Base-by-base conservation (phyloP, 108 stramenopile genomes). In the Skeletonema potamos region DNA sequence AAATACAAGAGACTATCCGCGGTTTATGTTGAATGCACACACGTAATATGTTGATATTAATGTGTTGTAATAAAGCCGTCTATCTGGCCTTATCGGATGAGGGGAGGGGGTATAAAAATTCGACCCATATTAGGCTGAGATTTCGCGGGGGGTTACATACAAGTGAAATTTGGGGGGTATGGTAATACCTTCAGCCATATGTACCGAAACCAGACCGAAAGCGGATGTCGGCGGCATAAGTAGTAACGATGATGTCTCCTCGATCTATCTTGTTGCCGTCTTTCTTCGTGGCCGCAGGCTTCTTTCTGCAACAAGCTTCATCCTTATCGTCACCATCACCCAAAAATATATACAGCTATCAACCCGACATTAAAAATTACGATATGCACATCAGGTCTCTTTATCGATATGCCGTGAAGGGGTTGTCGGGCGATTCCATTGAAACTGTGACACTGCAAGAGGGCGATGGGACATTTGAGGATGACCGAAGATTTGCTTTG, bases 401-500 rank as follows among this genome's bases (percentile, higher is more conserved):
- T 28, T 66, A 83, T 65, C 73, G 87, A 44, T 80, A 88, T 61
- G 82, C 87, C 9, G 81, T 86, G 55, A 88, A 88, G 69, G 87
- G 87, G 28, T 58, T 88, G 8, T 72, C 72, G 10, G 84, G 62
- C 5, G 84, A 85, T 66, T 15, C 30, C 10, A 30, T 86, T 8
- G 11, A 56, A 3, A 32, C 39, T 6, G 82, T 86, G 7, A 22
- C 55, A 13, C 34, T 88, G 10, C 12, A 62, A 6, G 44, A 41
- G 4, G 58, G 34, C 0, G 83, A 80, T 46, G 84, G 83, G 9
- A 85, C 87, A 1, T 88, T 88, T 68, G 81, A 85, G 11, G 87
- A 88, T 55, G 87, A 88, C 73, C 76, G 87, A 60, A 76, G 83
- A 33, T 88, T 76, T 64, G 87, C 87, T 4, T 67, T 88, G 58